Evolutionary conservation across 148 eudicot species (phyloP), one percentile per base, ranked within the genome.

Genomic region (Rhododendron griersonianum): DNA sequence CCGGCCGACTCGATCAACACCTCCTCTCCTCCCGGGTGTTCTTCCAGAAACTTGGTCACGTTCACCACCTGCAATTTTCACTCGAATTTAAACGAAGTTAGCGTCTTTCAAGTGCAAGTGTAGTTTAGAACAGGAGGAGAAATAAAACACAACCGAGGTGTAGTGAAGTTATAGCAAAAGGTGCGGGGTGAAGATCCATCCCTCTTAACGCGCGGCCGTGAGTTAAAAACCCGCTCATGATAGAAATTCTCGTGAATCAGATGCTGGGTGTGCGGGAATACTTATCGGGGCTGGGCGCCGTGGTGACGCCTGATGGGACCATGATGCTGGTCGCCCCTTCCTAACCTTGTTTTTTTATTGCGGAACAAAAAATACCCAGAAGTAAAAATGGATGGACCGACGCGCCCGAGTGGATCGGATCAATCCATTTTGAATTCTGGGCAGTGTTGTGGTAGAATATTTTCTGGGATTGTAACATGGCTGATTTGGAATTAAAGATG

Each of bases 21-120:
- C 23, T 91, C 92, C 50, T 86, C 91, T 61, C 90, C 91, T 78
- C 92, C 91, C 0, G 91, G 91, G 83, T 91, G 91, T 41, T 91
- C 91, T 63, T 89, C 89, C 59, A 91, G 50, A 73, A 91, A 89
- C 71, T 88, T 88, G 15, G 91, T 89, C 85, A 88, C 90, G 65
- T 91, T 84, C 84, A 91, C 19, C 41, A 89, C 91, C 89, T 91
- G 84, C 19, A 81, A 16, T 11, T 28, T 41, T 47, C 21, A 30
- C 18, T 3, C 44, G 51, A 59, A 14, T 23, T 23, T 21, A n/a
- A 41, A 7, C 4, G 16, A 75, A 16, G 45, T 11, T 19, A 45
- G 41, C 41, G 5, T 39, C 41, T 41, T 41, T 41, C 45, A 5
- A 41, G 45, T 5, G 45, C 45, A 41, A 41, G 45, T 41, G 45